A percentile compares a stretch with the other conserved stretches of the same genome.
These are phyloP conservation scores for Diversispora epigaea DNA, from an alignment of 192 early-diverging fungal genomes.

Conservation along the genomic window DNA sequence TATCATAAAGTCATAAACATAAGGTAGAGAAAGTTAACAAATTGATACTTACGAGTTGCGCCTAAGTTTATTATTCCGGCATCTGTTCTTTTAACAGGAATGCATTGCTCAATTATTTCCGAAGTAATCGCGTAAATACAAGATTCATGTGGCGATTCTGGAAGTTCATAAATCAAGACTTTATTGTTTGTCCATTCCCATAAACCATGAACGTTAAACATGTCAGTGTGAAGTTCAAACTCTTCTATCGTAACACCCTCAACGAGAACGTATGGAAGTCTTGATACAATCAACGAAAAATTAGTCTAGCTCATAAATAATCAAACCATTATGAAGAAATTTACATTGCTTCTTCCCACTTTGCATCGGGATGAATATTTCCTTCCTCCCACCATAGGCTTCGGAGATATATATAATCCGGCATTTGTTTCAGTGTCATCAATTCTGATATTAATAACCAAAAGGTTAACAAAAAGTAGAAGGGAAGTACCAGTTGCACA, in stretches of 20 bases:
- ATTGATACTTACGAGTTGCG: slow-evolving; percentile 17
- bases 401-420: not conserved
- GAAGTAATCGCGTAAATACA: not conserved
- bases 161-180: too few species aligned
- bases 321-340: not conserved
- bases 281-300: slow-evolving; percentile 17
- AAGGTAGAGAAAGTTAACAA: not conserved
- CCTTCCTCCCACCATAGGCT: slow-evolving; percentile 3
- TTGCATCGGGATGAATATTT: slow-evolving; percentile 6
- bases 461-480: too few species aligned
- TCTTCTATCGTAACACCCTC: not conserved
- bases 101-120: not conserved
- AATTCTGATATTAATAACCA: too few species aligned
- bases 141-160: not conserved
- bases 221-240: slow-evolving; percentile 1
- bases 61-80: not conserved
- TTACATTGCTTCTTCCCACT: slow-evolving; percentile 20
- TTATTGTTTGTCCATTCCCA: too few species aligned
- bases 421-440: not conserved
- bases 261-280: slow-evolving; percentile 14
- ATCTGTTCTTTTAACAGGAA: not conserved
- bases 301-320: not conserved
- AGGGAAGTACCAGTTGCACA: too few species aligned
- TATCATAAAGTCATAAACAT: slow-evolving; percentile 2
- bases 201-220: slow-evolving; percentile 10